phyloP scores from a whole-genome alignment of 2,329 filamentous ascomycete species.

The Colletotrichum acutatum region DNA sequence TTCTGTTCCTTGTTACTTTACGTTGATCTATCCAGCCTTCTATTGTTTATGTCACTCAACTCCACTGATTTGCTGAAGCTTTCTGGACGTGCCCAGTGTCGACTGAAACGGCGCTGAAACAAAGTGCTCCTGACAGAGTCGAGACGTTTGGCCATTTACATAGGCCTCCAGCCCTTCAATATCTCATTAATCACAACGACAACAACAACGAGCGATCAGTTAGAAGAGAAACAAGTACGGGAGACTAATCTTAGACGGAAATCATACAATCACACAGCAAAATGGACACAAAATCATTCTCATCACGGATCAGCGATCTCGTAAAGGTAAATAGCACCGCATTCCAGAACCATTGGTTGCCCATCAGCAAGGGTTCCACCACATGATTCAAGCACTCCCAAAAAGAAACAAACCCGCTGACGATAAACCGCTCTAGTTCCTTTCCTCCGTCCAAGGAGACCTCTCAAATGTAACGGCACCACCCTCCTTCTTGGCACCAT shows the following conservation, averaged over 20 bases:
- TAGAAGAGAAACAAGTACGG: background rate
- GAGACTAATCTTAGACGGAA: background rate
- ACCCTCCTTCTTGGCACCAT: conserved; percentile 59
- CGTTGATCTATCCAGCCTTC: background rate
- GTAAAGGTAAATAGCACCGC: conserved; percentile 28
- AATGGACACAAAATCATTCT: conserved; percentile 34
- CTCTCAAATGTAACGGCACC: conserved; percentile 64
- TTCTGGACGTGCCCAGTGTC: conserved; percentile 7
- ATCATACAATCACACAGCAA: background rate
- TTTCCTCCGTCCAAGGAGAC: conserved; percentile 54
- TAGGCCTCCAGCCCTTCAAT: background rate
- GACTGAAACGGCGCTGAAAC: conserved; percentile 35
- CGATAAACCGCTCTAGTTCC: conserved; percentile 22
- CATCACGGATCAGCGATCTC: conserved; percentile 35
- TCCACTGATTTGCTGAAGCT: conserved; percentile 17
- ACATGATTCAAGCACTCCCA: background rate
- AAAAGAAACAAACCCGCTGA: conserved; percentile 2
- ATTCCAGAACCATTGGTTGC: background rate
- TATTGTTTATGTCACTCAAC: background rate
- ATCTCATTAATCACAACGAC: background rate
- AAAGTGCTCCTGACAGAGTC: conserved; percentile 2
- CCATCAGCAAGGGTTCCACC: background rate
- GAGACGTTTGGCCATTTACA: background rate
- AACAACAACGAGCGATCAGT: background rate
- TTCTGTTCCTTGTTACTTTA: background rate